Conservation (phyloP, 2,329 filamentous ascomycete genomes). For the Aschersonia sp. region DNA sequence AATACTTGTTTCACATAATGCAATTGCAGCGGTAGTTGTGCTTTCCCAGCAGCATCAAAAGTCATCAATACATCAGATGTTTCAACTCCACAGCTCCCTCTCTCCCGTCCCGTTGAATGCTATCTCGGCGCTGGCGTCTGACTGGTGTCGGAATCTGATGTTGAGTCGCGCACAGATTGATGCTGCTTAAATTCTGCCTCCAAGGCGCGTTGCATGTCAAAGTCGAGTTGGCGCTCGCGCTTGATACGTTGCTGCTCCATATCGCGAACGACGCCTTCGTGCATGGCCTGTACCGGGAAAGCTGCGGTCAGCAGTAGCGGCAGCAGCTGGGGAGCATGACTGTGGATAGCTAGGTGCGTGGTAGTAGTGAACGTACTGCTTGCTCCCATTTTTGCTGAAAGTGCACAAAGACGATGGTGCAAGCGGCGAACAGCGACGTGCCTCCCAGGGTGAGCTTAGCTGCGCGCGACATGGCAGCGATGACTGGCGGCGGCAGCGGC, state of each 20-base stretch:
- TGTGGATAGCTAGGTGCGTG: background rate
- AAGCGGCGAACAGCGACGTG: conserved; percentile 61
- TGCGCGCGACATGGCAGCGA: conserved; percentile 61
- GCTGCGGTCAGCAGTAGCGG: background rate
- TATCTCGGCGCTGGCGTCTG: conserved; percentile 10
- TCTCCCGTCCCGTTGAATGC: background rate
- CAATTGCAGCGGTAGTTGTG: background rate
- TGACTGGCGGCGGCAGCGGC: too few relatives aligned
- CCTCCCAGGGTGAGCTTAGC: conserved; percentile 73
- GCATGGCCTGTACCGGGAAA: conserved; percentile 58
- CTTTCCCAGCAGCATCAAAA: background rate
- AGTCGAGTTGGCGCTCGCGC: conserved; percentile 81
- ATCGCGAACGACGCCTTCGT: conserved; percentile 83
- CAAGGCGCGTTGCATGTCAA: conserved; percentile 75
- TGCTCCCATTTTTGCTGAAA: conserved; percentile 76
- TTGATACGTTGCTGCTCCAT: conserved; percentile 89
- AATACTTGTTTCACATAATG: background rate
- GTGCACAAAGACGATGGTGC: conserved; percentile 76
- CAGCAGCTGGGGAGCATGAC: background rate
- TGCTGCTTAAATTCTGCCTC: conserved; percentile 84
- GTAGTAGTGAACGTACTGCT: conserved; percentile 28
- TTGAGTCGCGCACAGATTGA: conserved; percentile 52
- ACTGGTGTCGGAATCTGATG: conserved; percentile 10
- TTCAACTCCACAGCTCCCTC: too few relatives aligned
- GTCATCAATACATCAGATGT: too few relatives aligned